These are phyloP conservation scores for Aspergillus sp. DNA, from an alignment of 2,329 filamentous ascomycete genomes.

Conservation along the genomic window DNA sequence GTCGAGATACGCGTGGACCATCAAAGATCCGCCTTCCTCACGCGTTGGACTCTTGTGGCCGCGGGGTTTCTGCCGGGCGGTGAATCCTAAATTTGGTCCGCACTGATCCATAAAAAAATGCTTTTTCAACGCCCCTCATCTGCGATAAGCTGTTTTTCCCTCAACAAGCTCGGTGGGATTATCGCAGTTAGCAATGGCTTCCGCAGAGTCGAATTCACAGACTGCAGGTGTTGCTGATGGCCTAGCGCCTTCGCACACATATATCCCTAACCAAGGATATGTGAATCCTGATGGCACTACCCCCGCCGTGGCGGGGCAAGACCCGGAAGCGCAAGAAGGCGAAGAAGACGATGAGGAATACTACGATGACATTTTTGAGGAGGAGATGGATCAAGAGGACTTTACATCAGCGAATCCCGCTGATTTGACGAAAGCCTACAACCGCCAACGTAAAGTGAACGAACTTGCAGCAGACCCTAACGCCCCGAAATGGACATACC, in stretches of 20 bases:
- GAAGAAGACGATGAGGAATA: constrained; percentile 56
- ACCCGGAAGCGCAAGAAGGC: constrained; percentile 38
- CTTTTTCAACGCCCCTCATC: too few relatives aligned
- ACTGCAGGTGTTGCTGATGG: constrained; percentile 38
- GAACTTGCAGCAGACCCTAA: constrained; percentile 45
- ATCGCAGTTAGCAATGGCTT: constrained; percentile 16
- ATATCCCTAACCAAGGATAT: constrained; percentile 48
- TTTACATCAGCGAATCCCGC: constrained; percentile 53
- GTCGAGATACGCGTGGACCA: constrained; percentile 17
- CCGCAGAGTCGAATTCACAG: constrained; percentile 14
- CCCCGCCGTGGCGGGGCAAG: constrained; percentile 28
- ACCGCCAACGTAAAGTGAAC: constrained; percentile 70
- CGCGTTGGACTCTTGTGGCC: constrained; percentile 15
- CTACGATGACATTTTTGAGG: constrained; percentile 56
- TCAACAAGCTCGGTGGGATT: too few relatives aligned
- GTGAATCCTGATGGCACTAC: constrained; percentile 31
- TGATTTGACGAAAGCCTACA: constrained; percentile 82
- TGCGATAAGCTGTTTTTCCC: too few relatives aligned
- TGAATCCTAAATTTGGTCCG: constrained; percentile 14
- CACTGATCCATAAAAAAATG: constrained; percentile 13
- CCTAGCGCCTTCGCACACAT: constrained; percentile 43
- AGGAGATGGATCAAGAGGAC: constrained; percentile 52
- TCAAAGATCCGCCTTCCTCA: constrained; percentile 7
- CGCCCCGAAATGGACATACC: constrained; percentile 53
- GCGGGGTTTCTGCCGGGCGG: constrained; percentile 36